Evolutionary conservation across 2,329 filamentous ascomycete genomes (phyloP).

Genomic region (Exutisphaerella laricina): DNA sequence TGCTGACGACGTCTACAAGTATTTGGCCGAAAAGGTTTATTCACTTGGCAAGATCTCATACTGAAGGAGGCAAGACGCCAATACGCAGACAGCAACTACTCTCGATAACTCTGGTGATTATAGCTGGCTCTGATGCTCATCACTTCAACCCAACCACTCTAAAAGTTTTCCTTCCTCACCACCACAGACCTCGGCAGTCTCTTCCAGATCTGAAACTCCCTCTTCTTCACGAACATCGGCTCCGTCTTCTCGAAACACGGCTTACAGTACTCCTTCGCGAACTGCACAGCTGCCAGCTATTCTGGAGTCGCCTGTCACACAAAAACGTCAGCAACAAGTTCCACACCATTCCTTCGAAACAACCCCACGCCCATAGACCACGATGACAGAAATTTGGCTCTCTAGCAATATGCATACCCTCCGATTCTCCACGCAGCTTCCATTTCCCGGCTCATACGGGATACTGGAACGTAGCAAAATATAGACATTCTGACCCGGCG

Average conservation of each 20-base stretch:
- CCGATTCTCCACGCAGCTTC: constrained; percentile 23
- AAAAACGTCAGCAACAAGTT: background rate
- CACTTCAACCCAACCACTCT: background rate
- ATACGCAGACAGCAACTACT: too few species aligned
- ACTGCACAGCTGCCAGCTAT: background rate
- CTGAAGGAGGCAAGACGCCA: too few species aligned
- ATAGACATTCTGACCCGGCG: constrained; percentile 14
- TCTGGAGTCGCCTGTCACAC: background rate
- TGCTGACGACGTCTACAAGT: too few species aligned
- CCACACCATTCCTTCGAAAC: background rate
- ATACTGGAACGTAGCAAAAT: constrained; percentile 16
- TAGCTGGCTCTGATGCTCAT: too few species aligned
- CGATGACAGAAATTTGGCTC: background rate
- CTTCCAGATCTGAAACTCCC: constrained; percentile 26
- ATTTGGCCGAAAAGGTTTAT: too few species aligned
- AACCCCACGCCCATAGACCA: background rate
- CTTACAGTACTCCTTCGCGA: constrained; percentile 38
- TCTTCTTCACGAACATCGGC: constrained; percentile 39
- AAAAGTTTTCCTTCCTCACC: constrained; percentile 9
- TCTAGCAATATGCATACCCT: constrained; percentile 10
- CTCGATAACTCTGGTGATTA: too few species aligned
- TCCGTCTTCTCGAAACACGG: constrained; percentile 38
- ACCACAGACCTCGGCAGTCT: constrained; percentile 4
- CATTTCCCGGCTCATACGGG: constrained; percentile 10
- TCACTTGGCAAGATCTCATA: too few species aligned